Evolutionary conservation across 2,329 filamentous ascomycete species (phyloP).

Genomic region (Colletotrichum noveboracense): DNA sequence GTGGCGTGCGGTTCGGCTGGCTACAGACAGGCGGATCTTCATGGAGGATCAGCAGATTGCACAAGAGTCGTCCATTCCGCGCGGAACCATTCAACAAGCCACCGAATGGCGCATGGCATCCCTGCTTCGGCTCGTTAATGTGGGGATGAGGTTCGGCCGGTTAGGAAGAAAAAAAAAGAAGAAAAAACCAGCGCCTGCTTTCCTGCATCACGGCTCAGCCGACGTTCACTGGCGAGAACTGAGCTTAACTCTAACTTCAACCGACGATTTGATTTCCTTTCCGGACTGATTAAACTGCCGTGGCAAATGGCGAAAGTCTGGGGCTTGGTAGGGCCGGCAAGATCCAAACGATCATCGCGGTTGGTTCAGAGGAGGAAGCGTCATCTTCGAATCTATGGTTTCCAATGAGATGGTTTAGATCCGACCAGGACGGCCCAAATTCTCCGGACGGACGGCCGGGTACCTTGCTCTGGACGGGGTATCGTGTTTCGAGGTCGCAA

Average conservation of each 20-base stretch:
- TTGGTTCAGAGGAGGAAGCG: background rate
- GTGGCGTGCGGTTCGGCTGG: background rate
- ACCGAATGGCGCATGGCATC: slow-evolving; percentile 9
- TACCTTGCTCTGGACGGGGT: background rate
- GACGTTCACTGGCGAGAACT: background rate
- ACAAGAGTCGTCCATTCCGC: background rate
- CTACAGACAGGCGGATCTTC: background rate
- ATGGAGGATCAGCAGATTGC: slow-evolving; percentile 9
- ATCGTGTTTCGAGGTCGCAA: background rate
- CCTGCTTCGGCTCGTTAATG: background rate
- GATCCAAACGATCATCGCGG: background rate
- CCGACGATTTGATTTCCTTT: background rate
- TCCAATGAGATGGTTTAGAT: slow-evolving; percentile 9
- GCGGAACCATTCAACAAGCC: background rate
- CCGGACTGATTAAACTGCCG: background rate
- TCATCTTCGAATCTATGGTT: background rate
- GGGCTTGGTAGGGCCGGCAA: background rate
- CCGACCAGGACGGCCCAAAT: slow-evolving; percentile 3
- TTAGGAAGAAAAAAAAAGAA: background rate
- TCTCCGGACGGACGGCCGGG: slow-evolving; percentile 12
- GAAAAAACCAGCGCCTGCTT: background rate
- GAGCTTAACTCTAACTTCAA: background rate
- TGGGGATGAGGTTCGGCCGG: background rate
- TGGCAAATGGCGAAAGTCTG: background rate
- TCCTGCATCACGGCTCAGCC: background rate